A percentile compares a stretch with the other conserved stretches of the same genome.
phyloP scores from a whole-genome alignment of 73 alveolate species.

The Tetrahymena borealis region DNA sequence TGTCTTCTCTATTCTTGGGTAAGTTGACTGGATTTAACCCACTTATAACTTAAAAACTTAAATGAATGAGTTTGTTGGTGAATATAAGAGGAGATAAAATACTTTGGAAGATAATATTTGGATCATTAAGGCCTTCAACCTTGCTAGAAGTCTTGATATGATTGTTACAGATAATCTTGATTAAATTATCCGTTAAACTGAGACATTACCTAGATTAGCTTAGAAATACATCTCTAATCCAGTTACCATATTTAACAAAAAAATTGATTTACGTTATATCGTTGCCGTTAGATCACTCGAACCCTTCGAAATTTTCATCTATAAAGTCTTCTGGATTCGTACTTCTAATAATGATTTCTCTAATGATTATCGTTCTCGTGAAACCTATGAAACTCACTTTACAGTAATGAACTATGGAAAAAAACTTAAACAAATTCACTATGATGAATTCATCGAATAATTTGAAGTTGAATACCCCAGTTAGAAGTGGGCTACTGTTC shows the following conservation, averaged over 20 bases:
- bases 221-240: slow-evolving; percentile 84
- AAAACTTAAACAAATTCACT: slow-evolving; percentile 47
- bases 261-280: slow-evolving; percentile 87
- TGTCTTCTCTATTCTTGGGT: slow-evolving; percentile 56
- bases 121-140: slow-evolving; percentile 88
- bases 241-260: slow-evolving; percentile 51
- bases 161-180: slow-evolving; percentile 79
- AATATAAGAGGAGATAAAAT: slow-evolving; percentile 63
- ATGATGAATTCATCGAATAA: slow-evolving; percentile 54
- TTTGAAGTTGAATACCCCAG: slow-evolving; percentile 19
- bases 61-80: slow-evolving; percentile 90
- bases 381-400: slow-evolving; percentile 88
- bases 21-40: slow-evolving; percentile 60
- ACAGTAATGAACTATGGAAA: slow-evolving; percentile 91
- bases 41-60: slow-evolving; percentile 71
- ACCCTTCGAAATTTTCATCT: slow-evolving; percentile 82
- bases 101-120: slow-evolving; percentile 78
- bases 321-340: slow-evolving; percentile 86
- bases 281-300: slow-evolving; percentile 72
- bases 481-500: background rate
- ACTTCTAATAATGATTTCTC: slow-evolving; percentile 74
- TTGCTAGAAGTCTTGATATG: slow-evolving; percentile 91
- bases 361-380: slow-evolving; percentile 47
- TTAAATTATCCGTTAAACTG: slow-evolving; percentile 70
- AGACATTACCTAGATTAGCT: slow-evolving; percentile 95